Evolutionary conservation across 2,329 filamentous ascomycete species (phyloP), one percentile per base, ranked within the genome.

Genomic region (Epichloe uncinata): DNA sequence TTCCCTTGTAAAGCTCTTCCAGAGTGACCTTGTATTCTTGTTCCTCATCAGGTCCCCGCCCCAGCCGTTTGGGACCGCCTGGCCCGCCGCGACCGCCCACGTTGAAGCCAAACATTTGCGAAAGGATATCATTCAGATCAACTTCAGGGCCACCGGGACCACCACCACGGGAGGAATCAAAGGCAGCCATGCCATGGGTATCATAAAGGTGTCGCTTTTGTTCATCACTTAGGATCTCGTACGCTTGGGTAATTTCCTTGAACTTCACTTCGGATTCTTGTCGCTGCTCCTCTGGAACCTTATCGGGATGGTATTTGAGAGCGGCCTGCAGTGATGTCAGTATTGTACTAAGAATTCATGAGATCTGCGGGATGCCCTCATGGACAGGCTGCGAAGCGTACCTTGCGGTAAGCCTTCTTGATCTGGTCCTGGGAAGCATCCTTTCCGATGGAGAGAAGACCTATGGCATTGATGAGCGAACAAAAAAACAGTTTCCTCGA

Each of bases 1-100:
- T 96, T 61, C 93, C 93, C 71, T 95, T 96, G 77, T 97, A 98
- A 34, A 98, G 75, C 68, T 98, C 93, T 66, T 97, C 93, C 52
- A 98, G 71, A 2, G 82, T 85, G 51, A 97, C 87, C 64, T 89
- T 83, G 69, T 98, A 97, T 59, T 87, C 80, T 61, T 95, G 87
- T 64, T 95, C 84, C 66, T 96, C 91, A 57, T 90, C 83, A 48
- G 78, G 81, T 43, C 91, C 89, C 59, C 82, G 85, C 52, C 83
- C 75, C 22, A 82, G 82, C 56, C 77, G 74, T 56, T 73, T 73
- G 11, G 80, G 79, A 3, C 76, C 73, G 35, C 72, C 74, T n/a
- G 67, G 65, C 54, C 73, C 73, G 7, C 73, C 72, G 11, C 67
- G 68, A 3, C 78, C 78, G 18, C 79, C 81, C 59, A 83, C 79